Percentiles rank a stretch among this genome's conserved stretches.
These are phyloP conservation scores for Daphne laureola DNA, from an alignment of 441 rosid species.

Conservation along the genomic window DNA sequence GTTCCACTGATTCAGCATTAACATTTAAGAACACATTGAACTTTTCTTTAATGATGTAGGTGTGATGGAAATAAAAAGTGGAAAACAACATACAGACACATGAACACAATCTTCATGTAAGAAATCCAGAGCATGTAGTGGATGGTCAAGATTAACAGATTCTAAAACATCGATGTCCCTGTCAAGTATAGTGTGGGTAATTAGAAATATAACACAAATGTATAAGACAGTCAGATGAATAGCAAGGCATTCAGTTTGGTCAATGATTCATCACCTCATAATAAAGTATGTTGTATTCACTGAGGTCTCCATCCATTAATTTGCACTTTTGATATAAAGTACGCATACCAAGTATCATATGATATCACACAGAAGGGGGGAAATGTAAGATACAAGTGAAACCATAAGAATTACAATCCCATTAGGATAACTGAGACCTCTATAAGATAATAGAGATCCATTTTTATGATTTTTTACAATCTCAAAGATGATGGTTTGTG, in stretches of 20 bases:
- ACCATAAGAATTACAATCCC: not conserved
- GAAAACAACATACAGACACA: conserved; percentile 57
- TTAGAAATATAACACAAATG: not conserved
- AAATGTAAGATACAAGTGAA: not conserved
- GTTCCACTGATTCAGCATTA: too few relatives aligned
- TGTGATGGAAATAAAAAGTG: not conserved
- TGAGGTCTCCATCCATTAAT: conserved; percentile 93
- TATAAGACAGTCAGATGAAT: not conserved
- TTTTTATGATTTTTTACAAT: too few relatives aligned
- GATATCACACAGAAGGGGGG: not conserved
- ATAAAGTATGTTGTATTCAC: conserved; percentile 91
- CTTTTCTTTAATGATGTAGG: not conserved
- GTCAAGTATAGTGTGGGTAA: conserved; percentile 17
- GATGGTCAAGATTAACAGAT: conserved; percentile 93
- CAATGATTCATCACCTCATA: conserved; percentile 51
- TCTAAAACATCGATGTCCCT: conserved; percentile 98
- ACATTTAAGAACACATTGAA: conserved; percentile 1
- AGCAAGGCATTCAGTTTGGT: not conserved
- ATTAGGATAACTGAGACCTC: not conserved
- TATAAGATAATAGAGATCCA: too few relatives aligned
- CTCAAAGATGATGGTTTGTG: too few relatives aligned
- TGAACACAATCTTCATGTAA: conserved; percentile 87
- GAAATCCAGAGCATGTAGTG: conserved; percentile 81
- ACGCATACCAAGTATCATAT: conserved; percentile 79
- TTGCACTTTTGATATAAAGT: conserved; percentile 83